Percentiles rank a stretch among this genome's conserved stretches.
These are phyloP conservation scores for Cymbopogon flexuosus DNA, from an alignment of 202 grass and related monocot species.

Conservation along the genomic window DNA sequence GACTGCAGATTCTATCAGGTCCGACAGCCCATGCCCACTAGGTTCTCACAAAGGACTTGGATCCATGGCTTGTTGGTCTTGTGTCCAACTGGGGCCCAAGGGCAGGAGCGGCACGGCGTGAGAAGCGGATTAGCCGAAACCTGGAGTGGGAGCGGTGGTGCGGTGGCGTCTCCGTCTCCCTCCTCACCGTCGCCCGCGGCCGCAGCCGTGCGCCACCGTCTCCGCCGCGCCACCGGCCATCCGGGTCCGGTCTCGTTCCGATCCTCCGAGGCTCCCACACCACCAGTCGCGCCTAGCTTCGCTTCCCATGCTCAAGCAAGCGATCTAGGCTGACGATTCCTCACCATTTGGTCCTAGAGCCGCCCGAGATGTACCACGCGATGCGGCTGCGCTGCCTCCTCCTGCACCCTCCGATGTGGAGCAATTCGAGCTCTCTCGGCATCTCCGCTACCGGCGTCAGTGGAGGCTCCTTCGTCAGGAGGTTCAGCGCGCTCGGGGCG, in stretches of 20 bases:
- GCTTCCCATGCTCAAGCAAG: neutral
- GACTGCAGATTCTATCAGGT: neutral
- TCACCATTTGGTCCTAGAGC: slow-evolving; percentile 29
- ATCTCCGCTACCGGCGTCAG: slow-evolving; percentile 35
- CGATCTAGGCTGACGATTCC: slow-evolving; percentile 15
- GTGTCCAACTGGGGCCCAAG: slow-evolving; percentile 20
- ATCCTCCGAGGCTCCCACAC: neutral
- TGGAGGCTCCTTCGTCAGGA: slow-evolving; percentile 28
- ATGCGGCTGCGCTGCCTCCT: slow-evolving; percentile 52
- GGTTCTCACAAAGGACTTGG: neutral
- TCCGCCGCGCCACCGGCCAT: neutral
- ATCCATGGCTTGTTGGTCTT: neutral
- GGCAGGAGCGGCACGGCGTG: slow-evolving; percentile 33
- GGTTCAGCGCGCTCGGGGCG: slow-evolving; percentile 35
- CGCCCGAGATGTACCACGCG: slow-evolving; percentile 48
- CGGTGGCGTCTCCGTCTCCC: slow-evolving; percentile 40
- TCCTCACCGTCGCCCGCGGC: slow-evolving; percentile 31
- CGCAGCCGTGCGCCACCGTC: slow-evolving; percentile 30
- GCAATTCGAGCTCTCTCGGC: slow-evolving; percentile 29
- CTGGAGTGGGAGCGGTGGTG: slow-evolving; percentile 17
- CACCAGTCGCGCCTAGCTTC: neutral
- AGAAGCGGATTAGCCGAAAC: slow-evolving; percentile 44
- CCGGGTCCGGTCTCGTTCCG: neutral
- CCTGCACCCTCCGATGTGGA: slow-evolving; percentile 30
- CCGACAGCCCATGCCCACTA: neutral